Base-by-base conservation (phyloP, 2,329 filamentous ascomycete genomes). In the Hypoxylon sp. region DNA sequence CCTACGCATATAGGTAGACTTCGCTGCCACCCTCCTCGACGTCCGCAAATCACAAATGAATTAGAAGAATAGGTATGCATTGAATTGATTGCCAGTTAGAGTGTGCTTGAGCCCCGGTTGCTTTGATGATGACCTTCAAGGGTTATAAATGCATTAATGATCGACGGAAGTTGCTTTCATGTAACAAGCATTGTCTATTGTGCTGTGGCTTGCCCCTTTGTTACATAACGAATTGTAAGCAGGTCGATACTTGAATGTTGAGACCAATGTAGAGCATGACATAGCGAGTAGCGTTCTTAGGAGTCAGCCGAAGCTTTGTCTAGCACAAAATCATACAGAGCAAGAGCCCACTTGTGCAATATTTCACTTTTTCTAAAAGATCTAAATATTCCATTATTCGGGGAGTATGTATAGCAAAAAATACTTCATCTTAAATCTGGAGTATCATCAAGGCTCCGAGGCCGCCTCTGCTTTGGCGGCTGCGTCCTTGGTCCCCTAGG, bases 401-500 rank as follows among this genome's bases (percentile, higher is more conserved):
- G 28, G 45, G 30, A 18, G 6, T 33, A 14, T 50, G 16, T 33
- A 26, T 50, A 33, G 11, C 22, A 33, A 28, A 50, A 6, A 28
- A 50, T 14, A n/a, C 16, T 8, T 40, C n/a, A 11, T 18, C 30
- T 12, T 20, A 28, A 14, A 3, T 20, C 49, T 20, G 24, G 40
- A 3, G 12, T 11, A n/a, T 38, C 20, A 38, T 40, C 32, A 40
- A 38, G 3, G 6, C n/a, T 7, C 49, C 24, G 12, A 9, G 22
- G 8, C 14, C 1, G 16, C 18, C 52, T 32, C 33, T 72, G 73
- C 58, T 69, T 57, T 32, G 73, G 76, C 14, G 75, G 75, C 14
- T 76, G 68, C 7, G 66, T 74, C 4, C 70, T 62, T 1, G 73
- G 73, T 6, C 72, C 73, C 56, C 52, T 71, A 32, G 69, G 78